A percentile compares a stretch with the other conserved stretches of the same genome.
These are phyloP conservation scores for Epicoccum sorghinum DNA, from an alignment of 2,329 filamentous ascomycete species.

Conservation along the genomic window DNA sequence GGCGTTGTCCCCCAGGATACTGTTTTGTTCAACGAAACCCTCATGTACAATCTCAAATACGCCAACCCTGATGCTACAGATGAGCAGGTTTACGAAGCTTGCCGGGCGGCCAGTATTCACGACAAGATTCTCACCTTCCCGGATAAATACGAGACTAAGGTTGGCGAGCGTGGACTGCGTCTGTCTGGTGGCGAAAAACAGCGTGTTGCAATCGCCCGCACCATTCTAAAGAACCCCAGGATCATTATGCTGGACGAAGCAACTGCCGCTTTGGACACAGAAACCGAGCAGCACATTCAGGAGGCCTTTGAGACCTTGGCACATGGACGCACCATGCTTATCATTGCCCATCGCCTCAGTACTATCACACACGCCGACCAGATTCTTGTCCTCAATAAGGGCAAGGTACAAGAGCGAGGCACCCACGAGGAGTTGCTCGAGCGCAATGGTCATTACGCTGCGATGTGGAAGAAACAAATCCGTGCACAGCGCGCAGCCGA, in stretches of 20 bases:
- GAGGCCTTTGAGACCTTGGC: slow-evolving; percentile 81
- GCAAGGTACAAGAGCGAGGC: slow-evolving; percentile 58
- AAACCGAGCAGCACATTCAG: slow-evolving; percentile 93
- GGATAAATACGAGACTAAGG: slow-evolving; percentile 85
- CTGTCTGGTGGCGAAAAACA: slow-evolving; percentile 93
- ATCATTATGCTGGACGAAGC: slow-evolving; percentile 95
- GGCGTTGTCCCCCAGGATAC: slow-evolving; percentile 98
- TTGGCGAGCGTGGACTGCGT: slow-evolving; percentile 85
- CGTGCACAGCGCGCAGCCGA: slow-evolving; percentile 57
- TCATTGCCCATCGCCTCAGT: slow-evolving; percentile 78
- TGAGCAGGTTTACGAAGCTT: slow-evolving; percentile 81
- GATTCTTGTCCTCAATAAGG: slow-evolving; percentile 61
- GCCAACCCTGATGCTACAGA: slow-evolving; percentile 81
- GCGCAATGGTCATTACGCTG: slow-evolving; percentile 52
- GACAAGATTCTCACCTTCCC: slow-evolving; percentile 90
- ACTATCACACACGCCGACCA: slow-evolving; percentile 63
- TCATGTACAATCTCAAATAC: slow-evolving; percentile 95
- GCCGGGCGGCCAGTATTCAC: slow-evolving; percentile 86
- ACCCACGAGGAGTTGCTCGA: slow-evolving; percentile 59
- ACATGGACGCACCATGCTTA: slow-evolving; percentile 85
- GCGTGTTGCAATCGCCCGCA: slow-evolving; percentile 89
- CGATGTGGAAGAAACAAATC: slow-evolving; percentile 61
- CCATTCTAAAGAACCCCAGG: slow-evolving; percentile 87
- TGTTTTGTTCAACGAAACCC: slow-evolving; percentile 88
- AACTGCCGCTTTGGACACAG: slow-evolving; percentile 87